Conservation (phyloP, 83 land plant genomes). For the Thuja plicata region DNA sequence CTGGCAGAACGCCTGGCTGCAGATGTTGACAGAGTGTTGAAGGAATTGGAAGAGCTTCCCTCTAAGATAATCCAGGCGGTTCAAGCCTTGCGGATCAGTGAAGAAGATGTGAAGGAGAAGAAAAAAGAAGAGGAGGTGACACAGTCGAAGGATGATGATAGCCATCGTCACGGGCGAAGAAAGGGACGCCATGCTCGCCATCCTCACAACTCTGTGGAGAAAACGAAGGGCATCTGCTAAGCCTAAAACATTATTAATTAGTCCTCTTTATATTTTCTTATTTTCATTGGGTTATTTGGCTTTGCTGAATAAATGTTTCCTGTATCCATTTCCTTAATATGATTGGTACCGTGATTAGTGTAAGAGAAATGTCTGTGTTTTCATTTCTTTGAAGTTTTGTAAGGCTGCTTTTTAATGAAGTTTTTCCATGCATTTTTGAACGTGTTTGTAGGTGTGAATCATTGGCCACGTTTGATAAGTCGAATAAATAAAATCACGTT, state of each 20-base stretch:
- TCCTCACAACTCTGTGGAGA: background rate
- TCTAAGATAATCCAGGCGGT: background rate
- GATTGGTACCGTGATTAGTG: too few relatives aligned
- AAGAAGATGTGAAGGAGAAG: background rate
- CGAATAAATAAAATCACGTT: too few relatives aligned
- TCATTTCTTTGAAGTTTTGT: too few relatives aligned
- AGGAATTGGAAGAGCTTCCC: slow-evolving; percentile 36
- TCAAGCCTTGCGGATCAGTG: background rate
- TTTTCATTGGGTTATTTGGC: too few relatives aligned
- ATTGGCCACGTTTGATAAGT: too few relatives aligned
- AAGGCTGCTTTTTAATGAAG: too few relatives aligned
- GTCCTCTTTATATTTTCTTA: background rate
- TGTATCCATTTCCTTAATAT: too few relatives aligned
- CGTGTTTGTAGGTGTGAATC: too few relatives aligned
- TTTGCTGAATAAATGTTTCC: too few relatives aligned
- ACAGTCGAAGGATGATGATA: background rate
- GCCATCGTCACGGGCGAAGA: background rate
- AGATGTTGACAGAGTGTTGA: slow-evolving; percentile 36
- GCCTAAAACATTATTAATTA: background rate
- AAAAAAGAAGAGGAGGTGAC: background rate
- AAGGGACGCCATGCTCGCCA: background rate
- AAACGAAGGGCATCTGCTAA: background rate
- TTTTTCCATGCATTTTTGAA: too few relatives aligned
- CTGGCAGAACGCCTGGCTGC: slow-evolving; percentile 37
- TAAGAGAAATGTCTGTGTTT: too few relatives aligned